Evolutionary conservation across 805 yeast species (phyloP).

Genomic region (Brettanomyces naardenensis): DNA sequence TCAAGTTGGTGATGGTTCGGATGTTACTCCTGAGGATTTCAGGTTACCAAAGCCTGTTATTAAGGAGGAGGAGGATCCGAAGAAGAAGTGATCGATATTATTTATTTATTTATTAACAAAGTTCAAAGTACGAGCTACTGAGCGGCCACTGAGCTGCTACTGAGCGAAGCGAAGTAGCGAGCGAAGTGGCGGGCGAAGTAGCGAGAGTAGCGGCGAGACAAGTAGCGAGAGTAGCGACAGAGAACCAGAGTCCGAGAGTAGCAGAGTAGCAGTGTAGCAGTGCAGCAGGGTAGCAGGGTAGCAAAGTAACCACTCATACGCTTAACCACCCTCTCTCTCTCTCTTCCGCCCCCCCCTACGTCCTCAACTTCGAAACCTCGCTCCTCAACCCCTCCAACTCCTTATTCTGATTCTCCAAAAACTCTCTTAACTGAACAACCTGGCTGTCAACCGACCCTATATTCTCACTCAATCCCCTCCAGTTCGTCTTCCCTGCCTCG

Average conservation of each 20-base stretch:
- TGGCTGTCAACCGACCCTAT: conserved; percentile 70
- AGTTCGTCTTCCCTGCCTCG: conserved; percentile 25
- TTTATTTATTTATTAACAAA: conserved; percentile 4
- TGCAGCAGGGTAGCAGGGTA: too few relatives aligned
- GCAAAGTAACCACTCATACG: too few relatives aligned
- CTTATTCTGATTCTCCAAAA: conserved; percentile 47
- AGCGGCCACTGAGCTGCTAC: too few relatives aligned
- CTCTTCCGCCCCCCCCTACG: too few relatives aligned
- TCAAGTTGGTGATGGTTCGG: conserved; percentile 82
- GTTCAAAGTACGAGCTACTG: too few relatives aligned
- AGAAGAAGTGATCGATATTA: conserved; percentile 11
- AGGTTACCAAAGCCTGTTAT: conserved; percentile 80
- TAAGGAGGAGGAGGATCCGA: conserved; percentile 33
- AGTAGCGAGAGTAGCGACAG: too few relatives aligned
- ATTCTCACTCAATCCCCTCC: conserved; percentile 51
- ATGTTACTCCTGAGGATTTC: conserved; percentile 72
- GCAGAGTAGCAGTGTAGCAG: too few relatives aligned
- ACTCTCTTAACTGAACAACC: conserved; percentile 63
- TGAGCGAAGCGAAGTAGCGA: too few relatives aligned
- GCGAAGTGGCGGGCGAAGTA: too few relatives aligned
- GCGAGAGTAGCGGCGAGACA: too few relatives aligned
- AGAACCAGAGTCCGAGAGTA: too few relatives aligned
- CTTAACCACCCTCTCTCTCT: too few relatives aligned
- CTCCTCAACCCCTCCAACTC: conserved; percentile 47
- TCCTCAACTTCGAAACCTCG: conserved; percentile 17